phyloP scores from a whole-genome alignment of 2,329 filamentous ascomycete genomes.

The Akanthomyces uredinophilus region DNA sequence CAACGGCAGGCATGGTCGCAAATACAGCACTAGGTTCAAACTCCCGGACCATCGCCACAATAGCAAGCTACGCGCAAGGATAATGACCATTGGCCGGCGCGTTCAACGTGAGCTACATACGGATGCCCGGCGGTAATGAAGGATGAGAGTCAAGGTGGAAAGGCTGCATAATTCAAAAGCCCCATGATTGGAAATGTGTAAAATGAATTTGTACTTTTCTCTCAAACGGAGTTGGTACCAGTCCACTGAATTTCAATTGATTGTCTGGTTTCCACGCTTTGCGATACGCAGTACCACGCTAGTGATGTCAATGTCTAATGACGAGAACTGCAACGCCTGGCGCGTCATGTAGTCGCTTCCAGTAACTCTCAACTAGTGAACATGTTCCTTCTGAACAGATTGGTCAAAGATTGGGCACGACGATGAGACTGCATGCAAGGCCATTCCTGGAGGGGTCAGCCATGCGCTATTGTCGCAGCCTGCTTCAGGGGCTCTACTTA shows the following conservation, averaged over 20 bases:
- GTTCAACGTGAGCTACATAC: neutral
- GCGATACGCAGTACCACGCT: neutral
- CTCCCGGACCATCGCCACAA: neutral
- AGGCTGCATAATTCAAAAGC: neutral
- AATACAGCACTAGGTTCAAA: neutral
- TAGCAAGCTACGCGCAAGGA: neutral
- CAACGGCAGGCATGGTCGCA: constrained; percentile 14
- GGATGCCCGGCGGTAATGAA: neutral
- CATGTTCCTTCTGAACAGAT: too few relatives aligned
- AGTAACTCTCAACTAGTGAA: neutral
- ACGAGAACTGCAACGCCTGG: neutral
- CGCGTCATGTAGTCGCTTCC: neutral
- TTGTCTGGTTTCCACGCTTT: neutral
- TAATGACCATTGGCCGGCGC: neutral
- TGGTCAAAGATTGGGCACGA: neutral
- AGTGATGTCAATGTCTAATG: neutral
- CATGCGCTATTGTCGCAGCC: neutral
- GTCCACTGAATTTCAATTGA: neutral
- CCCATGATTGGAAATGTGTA: constrained; percentile 13
- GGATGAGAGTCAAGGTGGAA: constrained; percentile 5
- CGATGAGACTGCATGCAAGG: neutral
- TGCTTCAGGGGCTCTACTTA: constrained; percentile 1
- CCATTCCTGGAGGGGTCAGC: neutral
- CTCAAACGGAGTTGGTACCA: neutral
- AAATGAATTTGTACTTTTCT: constrained; percentile 13